Percentiles rank a stretch among this genome's conserved stretches.
These are phyloP conservation scores for Ostreobium quekettii DNA, from an alignment of 139 green algal species.

Conservation along the genomic window DNA sequence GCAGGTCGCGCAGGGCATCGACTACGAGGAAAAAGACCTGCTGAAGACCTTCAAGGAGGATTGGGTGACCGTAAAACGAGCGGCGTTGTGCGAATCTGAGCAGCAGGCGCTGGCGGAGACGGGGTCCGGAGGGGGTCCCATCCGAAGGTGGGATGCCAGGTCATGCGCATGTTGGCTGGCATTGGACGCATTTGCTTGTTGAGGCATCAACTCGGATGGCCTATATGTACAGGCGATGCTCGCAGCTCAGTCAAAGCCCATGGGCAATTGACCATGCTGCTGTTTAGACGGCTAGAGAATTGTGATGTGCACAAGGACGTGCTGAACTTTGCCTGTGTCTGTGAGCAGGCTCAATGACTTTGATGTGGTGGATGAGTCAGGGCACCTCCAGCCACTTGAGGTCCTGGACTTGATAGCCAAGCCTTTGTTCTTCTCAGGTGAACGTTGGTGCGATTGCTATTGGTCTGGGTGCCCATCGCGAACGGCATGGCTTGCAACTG, in stretches of 20 bases:
- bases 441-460: too few species aligned
- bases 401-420: not conserved
- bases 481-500: too few species aligned
- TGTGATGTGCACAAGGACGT: not conserved
- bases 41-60: not conserved
- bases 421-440: not conserved
- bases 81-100: not conserved
- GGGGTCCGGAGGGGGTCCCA: not conserved
- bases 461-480: too few species aligned
- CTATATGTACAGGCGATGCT: not conserved
- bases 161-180: too few species aligned
- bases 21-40: slow-evolving; percentile 8
- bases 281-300: too few species aligned
- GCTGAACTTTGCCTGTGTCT: not conserved
- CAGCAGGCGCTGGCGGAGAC: not conserved
- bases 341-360: not conserved
- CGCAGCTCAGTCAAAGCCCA: not conserved
- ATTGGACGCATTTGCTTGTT: too few species aligned
- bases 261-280: not conserved
- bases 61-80: not conserved
- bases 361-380: not conserved
- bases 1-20: not conserved
- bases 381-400: not conserved
- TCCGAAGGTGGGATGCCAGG: not conserved
- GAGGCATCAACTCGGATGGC: too few species aligned